These are phyloP conservation scores for Tephrocybe sp. DNA, from an alignment of 768 basidiomycete species.

Conservation along the genomic window DNA sequence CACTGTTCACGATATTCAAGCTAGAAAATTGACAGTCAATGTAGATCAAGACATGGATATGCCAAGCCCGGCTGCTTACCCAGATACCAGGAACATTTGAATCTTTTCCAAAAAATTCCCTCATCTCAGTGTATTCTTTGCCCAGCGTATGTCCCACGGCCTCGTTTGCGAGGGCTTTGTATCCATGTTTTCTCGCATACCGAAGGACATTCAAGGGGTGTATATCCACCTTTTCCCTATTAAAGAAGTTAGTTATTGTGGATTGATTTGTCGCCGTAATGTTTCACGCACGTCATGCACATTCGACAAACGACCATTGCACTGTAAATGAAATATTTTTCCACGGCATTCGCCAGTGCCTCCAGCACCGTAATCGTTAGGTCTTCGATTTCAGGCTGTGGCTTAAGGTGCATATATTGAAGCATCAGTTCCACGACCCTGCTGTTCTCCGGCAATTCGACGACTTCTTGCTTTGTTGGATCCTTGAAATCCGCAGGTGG, in stretches of 20 bases:
- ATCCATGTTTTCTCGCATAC: conserved; percentile 9
- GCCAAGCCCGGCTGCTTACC: background rate
- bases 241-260: background rate
- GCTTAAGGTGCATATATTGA: conserved; percentile 2
- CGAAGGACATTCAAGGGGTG: background rate
- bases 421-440: background rate
- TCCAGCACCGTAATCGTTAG: background rate
- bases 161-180: conserved; percentile 5
- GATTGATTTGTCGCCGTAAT: background rate
- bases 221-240: background rate
- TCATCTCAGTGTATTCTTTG: background rate
- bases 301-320: conserved; percentile 11
- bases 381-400: conserved; percentile 4
- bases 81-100: background rate
- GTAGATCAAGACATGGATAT: background rate
- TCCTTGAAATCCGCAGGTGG: background rate
- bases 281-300: conserved; percentile 10
- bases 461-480: background rate
- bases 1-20: conserved; percentile 9
- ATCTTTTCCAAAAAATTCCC: background rate
- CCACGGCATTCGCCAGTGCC: conserved; percentile 8
- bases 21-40: background rate
- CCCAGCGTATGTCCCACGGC: background rate
- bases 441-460: background rate
- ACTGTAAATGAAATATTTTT: conserved; percentile 11